Conservation (phyloP, 371 early-diverging fungal genomes). For the Modicella reniformis region DNA sequence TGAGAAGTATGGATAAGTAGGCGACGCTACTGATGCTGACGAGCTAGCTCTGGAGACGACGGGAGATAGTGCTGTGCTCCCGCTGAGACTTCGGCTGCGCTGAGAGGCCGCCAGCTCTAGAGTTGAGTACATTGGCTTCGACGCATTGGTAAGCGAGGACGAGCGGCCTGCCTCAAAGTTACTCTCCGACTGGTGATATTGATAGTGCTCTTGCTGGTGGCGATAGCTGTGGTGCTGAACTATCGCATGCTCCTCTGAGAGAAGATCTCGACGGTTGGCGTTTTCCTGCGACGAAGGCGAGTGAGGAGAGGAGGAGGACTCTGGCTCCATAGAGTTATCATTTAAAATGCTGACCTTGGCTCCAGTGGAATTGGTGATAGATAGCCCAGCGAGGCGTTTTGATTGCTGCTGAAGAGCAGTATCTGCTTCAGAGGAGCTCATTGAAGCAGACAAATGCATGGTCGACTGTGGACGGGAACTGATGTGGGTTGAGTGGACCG, state of each 20-base stretch:
- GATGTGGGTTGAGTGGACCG: background rate
- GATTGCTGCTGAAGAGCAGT: conserved; percentile 40
- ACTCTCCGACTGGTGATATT: conserved; percentile 4
- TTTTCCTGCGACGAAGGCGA: background rate
- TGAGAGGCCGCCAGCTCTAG: conserved; percentile 34
- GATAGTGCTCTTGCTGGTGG: background rate
- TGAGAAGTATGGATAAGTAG: conserved; percentile 34
- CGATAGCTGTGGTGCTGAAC: background rate
- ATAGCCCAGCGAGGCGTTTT: conserved; percentile 49
- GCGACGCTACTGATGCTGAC: conserved; percentile 22
- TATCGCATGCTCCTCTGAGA: background rate
- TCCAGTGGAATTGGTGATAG: conserved; percentile 50
- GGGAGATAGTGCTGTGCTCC: conserved; percentile 28
- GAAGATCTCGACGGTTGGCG: background rate
- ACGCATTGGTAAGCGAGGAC: conserved; percentile 52
- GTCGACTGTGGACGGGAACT: conserved; percentile 20
- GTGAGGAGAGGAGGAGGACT: background rate
- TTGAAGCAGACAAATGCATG: background rate
- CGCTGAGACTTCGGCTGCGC: conserved; percentile 49
- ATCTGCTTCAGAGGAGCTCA: conserved; percentile 31
- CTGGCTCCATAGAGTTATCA: conserved; percentile 22
- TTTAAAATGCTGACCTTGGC: conserved; percentile 49
- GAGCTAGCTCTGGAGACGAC: conserved; percentile 8
- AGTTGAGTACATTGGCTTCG: conserved; percentile 42
- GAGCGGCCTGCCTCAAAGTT: conserved; percentile 35